Percentiles rank a stretch among this genome's conserved stretches.
Conservation (phyloP, 805 yeast genomes). For the Metschnikowia kunwiensis region DNA sequence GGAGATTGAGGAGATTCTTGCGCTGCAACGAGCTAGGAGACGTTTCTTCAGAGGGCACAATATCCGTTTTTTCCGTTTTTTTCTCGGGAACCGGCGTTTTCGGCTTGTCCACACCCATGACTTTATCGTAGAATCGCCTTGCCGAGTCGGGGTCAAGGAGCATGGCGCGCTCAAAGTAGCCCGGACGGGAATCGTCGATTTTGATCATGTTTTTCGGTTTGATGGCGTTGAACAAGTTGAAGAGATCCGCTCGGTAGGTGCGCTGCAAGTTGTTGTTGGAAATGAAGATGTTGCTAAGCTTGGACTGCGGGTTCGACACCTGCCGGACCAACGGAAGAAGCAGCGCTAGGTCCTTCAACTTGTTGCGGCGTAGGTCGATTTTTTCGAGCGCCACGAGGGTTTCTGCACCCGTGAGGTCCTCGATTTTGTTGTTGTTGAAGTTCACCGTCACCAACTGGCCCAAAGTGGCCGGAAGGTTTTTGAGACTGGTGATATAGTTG, state of each 20-base stretch:
- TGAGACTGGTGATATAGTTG: conserved; percentile 36
- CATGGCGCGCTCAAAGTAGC: conserved; percentile 56
- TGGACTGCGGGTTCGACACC: conserved; percentile 28
- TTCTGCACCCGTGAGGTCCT: conserved; percentile 44
- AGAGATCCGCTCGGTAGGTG: conserved; percentile 51
- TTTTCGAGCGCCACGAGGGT: conserved; percentile 43
- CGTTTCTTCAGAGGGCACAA: neutral
- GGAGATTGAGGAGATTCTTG: conserved; percentile 8
- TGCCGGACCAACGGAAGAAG: conserved; percentile 37
- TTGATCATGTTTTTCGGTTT: conserved; percentile 45
- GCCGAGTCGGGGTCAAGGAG: conserved; percentile 51
- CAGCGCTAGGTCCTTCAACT: conserved; percentile 30
- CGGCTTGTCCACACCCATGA: conserved; percentile 16
- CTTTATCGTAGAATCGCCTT: conserved; percentile 41
- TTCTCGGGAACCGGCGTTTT: neutral
- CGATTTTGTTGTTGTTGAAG: conserved; percentile 47
- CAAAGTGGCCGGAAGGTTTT: conserved; percentile 34
- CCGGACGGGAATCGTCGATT: conserved; percentile 60
- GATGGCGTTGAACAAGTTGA: conserved; percentile 55
- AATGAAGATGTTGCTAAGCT: conserved; percentile 40
- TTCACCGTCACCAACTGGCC: conserved; percentile 43
- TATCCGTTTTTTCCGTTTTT: neutral
- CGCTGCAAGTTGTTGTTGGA: conserved; percentile 43
- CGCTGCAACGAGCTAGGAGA: conserved; percentile 5
- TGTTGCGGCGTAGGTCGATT: conserved; percentile 51